Evolutionary conservation across 2,329 filamentous ascomycete species (phyloP), one percentile per base, ranked within the genome.

Genomic region (Pseudogymnoascus sp.): DNA sequence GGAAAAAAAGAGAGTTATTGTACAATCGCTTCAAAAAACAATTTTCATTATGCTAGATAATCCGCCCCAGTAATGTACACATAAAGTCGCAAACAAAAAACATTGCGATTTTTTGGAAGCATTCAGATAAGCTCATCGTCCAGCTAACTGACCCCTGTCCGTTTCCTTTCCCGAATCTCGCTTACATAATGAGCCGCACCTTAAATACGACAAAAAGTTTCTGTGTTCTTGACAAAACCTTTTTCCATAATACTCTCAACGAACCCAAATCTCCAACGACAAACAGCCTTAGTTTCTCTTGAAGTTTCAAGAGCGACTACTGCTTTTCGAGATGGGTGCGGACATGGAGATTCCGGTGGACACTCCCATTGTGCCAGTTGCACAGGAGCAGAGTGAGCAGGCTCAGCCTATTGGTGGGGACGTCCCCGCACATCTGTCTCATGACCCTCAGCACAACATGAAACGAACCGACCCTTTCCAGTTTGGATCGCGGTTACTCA

Each of bases 391-490:
- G 44, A 28, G 47, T 53, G 47, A 56, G 50, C 50, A 56, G 12
- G 16, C 25, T 56, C 28, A 12, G 50, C 28, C 25, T 16, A 33
- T 56, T 56, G 50, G 50, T 28, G 50, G 50, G 28, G 50, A 33
- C 8, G 5, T 3, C 33, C 59, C 59, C 60, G 68, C 71, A 6
- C 71, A 73, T 66, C 66, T 64, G 23, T 73, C 72, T 16, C 72
- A 73, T 63, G 69, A 74, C 65, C 71, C 72, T 11, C 61, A 79
- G 65, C 87, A 88, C 75, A 94, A 92, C 75, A 80, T 89, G 77
- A 97, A 97, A 79, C 85, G 91, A 70, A 90, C 79, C 73, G 92
- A 97, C 73, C 94, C 94, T 16, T 99, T 97, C 76, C 89, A 95
- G 76, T 99, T 99, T 75, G 94, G 94, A 65, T 94, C 90, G 59